Percentiles rank a stretch among this genome's conserved stretches.
These are phyloP conservation scores for Tanacetum coccineum DNA, from an alignment of 129 eudicot genomes.

Conservation along the genomic window DNA sequence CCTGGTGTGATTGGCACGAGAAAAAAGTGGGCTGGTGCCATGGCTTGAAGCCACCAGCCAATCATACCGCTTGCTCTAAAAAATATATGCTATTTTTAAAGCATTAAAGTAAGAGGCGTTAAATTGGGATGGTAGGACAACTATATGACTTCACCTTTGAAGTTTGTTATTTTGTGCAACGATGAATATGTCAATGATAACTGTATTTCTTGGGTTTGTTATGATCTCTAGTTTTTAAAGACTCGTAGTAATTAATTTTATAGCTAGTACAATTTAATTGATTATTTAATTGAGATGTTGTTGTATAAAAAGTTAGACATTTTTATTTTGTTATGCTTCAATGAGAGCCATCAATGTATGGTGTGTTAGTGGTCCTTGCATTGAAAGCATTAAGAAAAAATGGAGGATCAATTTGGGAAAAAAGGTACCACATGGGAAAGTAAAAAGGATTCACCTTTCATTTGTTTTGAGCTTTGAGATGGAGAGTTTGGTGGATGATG, in stretches of 20 bases:
- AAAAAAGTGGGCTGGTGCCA: too few species aligned
- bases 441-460: constrained; percentile 31
- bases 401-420: constrained; percentile 32
- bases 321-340: constrained; percentile 4
- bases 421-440: constrained; percentile 42
- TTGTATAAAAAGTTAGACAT: neutral
- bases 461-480: constrained; percentile 27
- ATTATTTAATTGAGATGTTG: constrained; percentile 1
- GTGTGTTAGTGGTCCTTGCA: constrained; percentile 39
- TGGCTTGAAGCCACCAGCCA: too few species aligned
- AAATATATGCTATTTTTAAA: neutral
- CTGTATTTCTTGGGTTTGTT: constrained; percentile 16
- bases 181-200: constrained; percentile 44
- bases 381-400: constrained; percentile 29
- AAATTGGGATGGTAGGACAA: constrained; percentile 31
- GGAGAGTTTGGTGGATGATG: constrained; percentile 35
- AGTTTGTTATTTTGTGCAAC: constrained; percentile 43
- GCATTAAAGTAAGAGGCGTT: constrained; percentile 43
- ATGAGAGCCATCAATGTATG: constrained; percentile 20
- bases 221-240: neutral
- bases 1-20: too few species aligned
- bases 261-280: neutral
- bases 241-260: neutral
- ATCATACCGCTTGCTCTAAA: too few species aligned
- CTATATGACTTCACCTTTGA: constrained; percentile 37